Base-by-base conservation (phyloP, 208 protist genomes). In the Leishmania aethiopica region DNA sequence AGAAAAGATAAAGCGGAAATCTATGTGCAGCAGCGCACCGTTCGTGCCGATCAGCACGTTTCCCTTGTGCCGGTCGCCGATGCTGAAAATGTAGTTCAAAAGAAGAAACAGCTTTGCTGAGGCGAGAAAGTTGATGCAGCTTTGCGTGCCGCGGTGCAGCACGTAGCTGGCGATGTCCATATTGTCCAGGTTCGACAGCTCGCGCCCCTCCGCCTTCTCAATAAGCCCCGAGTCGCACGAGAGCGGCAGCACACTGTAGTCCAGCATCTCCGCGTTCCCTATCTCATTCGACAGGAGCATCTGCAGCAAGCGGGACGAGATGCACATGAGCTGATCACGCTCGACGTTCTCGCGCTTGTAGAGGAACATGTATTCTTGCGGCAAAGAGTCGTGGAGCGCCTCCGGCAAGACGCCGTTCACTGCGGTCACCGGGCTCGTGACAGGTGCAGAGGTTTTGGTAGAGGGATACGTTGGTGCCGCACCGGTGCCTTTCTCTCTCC, bases 31-130 rank as follows among this genome's bases (percentile, higher is more conserved):
- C 70, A 95, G 89, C 10, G 91, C 86, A 8, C 94, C 94, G 62
- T 86, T 86, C 35, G 86, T 87, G 84, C 89, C 90, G 51, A 97
- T 82, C 86, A 97, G 89, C 49, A 97, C 90, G 79, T 97, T 97
- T 72, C 90, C 92, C 70, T 90, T 90, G 86, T 97, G 94, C 22
- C 94, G 89, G 79, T 97, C 94, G 47, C 91, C 91, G 70, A 97
- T 94, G 72, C 88, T 90, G 86, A 97, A 95, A 28, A 97, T 90
- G 80, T 97, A 95, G 85, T 95, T 97, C 40, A 95, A 72, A 53
- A 97, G 77, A 69, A 97, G 84, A 80, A 97, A 97, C 60, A 95
- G 86, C 85, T 95, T 95, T n/a, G 91, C 89, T 1, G 94, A 97
- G 32, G 82, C 86, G 55, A 95, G 82, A 78, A 96, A 96, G 79